phyloP scores from a whole-genome alignment of 768 basidiomycete genomes.

The Dictyophora rubrovolvata region DNA sequence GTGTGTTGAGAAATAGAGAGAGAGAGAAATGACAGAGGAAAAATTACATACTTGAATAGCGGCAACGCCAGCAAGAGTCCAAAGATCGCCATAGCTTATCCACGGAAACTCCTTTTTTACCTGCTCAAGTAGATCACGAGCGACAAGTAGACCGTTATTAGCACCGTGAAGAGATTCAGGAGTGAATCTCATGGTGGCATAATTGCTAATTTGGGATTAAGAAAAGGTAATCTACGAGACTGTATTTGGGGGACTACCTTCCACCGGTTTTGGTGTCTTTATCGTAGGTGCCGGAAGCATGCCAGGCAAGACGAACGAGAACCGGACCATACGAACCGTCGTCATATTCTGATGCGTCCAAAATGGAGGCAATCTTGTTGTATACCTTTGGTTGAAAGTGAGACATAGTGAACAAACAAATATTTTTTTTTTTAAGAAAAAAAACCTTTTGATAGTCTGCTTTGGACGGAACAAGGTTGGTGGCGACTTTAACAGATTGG shows the following conservation, averaged over 20 bases:
- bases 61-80: conserved; percentile 91
- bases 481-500: conserved; percentile 51
- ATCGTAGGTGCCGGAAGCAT: conserved; percentile 88
- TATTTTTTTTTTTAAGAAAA: too few species aligned
- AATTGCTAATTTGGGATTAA: too few species aligned
- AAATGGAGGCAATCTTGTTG: conserved; percentile 68
- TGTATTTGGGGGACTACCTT: conserved; percentile 36
- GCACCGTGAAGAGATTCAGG: conserved; percentile 80
- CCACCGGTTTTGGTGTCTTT: conserved; percentile 68
- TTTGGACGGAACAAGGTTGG: conserved; percentile 65
- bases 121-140: conserved; percentile 74
- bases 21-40: too few species aligned
- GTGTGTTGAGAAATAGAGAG: too few species aligned
- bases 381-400: too few species aligned
- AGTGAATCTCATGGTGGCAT: conserved; percentile 96
- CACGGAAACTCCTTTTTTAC: conserved; percentile 82
- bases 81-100: conserved; percentile 94
- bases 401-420: too few species aligned
- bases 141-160: conserved; percentile 74
- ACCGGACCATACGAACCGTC: conserved; percentile 88
- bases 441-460: conserved; percentile 83
- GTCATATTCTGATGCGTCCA: conserved; percentile 78
- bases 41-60: conserved; percentile 63
- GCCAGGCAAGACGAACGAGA: conserved; percentile 87
- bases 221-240: conserved; percentile 9